Evolutionary conservation across 805 yeast genomes (phyloP), one percentile per base, ranked within the genome.

Genomic region (Candida pseudofarinosa): DNA sequence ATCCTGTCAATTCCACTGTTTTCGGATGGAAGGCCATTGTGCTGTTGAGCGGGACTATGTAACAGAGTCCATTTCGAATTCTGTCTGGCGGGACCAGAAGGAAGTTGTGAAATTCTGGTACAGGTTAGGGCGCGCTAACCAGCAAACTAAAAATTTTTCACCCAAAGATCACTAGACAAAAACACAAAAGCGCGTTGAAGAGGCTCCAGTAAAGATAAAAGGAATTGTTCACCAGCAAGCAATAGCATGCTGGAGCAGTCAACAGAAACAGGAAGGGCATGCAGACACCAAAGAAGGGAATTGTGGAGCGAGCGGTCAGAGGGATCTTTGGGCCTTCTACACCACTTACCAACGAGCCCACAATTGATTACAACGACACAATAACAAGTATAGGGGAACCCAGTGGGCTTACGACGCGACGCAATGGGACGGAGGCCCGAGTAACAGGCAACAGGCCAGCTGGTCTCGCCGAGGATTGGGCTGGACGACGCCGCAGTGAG

Each of bases 351-450:
- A 63, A 64, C 44, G 69, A 64, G 39, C 68, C 68, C 2, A 65
- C 71, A 3, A 56, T 64, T 5, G 67, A 63, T 44, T 65, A 64
- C 46, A 56, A 62, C 41, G 42, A 56, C 35, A 61, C 67, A 4
- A 52, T 58, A 37, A 13, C 15, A 13, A n/a, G 20, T n/a, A 37
- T 17, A 14, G 15, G 13, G 19, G 15, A 7, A 7, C 6, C 34
- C 7, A 15, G 13, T 5, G 15, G 17, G 34, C 7, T 7, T 32
- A 32, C 34, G 15, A 14, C 14, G 7, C 28, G 15, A 7, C 14
- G 34, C 7, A n/a, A 32, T 14, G 17, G 34, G 7, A 8, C 31
- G 12, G 13, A 13, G 8, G 8, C 8, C 31, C 12, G 31, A 26
- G 31, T 8, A 13, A 26, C 13, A 26, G 13, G 13, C 31, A 26